These are phyloP conservation scores for Suaeda aralocaspica DNA, from an alignment of 148 eudicot genomes.

Conservation along the genomic window DNA sequence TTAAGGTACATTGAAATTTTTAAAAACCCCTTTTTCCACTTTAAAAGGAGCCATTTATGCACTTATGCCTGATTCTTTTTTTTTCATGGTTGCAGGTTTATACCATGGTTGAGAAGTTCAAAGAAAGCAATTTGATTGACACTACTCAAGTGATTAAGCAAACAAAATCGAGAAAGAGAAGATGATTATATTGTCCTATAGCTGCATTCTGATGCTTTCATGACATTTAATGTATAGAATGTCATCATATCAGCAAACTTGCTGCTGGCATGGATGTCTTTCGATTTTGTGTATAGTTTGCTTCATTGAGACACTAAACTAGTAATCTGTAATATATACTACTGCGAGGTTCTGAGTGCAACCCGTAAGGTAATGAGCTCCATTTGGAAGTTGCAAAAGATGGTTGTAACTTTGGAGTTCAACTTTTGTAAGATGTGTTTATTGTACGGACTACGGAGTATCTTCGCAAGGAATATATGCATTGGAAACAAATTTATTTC, in stretches of 20 bases:
- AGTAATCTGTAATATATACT: not conserved
- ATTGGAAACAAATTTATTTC: too few species aligned
- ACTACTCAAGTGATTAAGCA: conserved; percentile 24
- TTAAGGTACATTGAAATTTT: too few species aligned
- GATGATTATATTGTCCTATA: conserved; percentile 9
- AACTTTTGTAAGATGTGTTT: conserved; percentile 1
- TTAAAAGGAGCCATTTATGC: too few species aligned
- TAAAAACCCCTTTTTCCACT: too few species aligned
- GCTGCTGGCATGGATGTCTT: not conserved
- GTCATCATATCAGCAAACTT: too few species aligned
- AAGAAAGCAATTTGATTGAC: conserved; percentile 30
- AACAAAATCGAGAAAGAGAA: conserved; percentile 34
- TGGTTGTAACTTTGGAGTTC: not conserved
- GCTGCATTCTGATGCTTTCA: not conserved
- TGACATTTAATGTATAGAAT: too few species aligned
- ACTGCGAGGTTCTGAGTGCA: too few species aligned
- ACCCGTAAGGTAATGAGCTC: not conserved
- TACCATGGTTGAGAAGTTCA: conserved; percentile 71
- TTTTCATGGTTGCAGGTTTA: conserved; percentile 53
- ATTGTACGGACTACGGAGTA: not conserved
- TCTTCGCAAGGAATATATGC: conserved; percentile 9
- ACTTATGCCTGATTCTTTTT: conserved; percentile 8
- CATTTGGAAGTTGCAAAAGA: not conserved
- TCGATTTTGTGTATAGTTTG: not conserved
- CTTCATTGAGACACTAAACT: not conserved